Evolutionary conservation across 2,329 filamentous ascomycete species (phyloP).

Genomic region (Fusarium coicis): DNA sequence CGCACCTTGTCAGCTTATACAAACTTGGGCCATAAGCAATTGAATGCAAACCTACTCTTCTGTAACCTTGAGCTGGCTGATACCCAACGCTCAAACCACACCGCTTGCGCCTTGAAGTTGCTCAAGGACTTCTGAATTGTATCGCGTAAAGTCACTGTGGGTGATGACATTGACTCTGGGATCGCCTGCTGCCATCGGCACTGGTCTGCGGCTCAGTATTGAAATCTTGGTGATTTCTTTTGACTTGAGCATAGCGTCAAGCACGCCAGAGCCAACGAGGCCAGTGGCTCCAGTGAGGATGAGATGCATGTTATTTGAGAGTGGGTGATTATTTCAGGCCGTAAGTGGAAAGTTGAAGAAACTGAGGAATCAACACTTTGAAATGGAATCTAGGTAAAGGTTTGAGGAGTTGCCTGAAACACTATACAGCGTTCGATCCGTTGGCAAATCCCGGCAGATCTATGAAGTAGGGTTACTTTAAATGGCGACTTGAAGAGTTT

Average conservation of each 20-base stretch:
- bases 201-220: constrained; percentile 30
- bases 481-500: not conserved
- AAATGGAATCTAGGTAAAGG: not conserved
- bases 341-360: not conserved
- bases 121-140: constrained; percentile 12
- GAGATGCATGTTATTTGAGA: constrained; percentile 25
- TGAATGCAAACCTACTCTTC: constrained; percentile 16
- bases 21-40: not conserved
- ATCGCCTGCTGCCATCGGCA: constrained; percentile 18
- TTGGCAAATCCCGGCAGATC: not conserved
- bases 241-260: constrained; percentile 36
- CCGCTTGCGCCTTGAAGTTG: constrained; percentile 29
- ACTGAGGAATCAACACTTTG: not conserved
- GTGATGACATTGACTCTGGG: constrained; percentile 33
- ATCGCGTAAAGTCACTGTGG: constrained; percentile 20
- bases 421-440: not conserved
- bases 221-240: constrained; percentile 34
- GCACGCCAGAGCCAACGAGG: constrained; percentile 28
- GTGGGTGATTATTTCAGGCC: too few relatives aligned
- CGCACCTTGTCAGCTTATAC: not conserved
- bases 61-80: constrained; percentile 31
- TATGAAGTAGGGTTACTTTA: not conserved
- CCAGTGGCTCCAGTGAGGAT: constrained; percentile 46
- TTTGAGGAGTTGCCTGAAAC: not conserved
- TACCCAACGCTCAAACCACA: constrained; percentile 32